Conservation (phyloP, 176 grass and related monocot genomes). For the Aegilops bicornis region DNA sequence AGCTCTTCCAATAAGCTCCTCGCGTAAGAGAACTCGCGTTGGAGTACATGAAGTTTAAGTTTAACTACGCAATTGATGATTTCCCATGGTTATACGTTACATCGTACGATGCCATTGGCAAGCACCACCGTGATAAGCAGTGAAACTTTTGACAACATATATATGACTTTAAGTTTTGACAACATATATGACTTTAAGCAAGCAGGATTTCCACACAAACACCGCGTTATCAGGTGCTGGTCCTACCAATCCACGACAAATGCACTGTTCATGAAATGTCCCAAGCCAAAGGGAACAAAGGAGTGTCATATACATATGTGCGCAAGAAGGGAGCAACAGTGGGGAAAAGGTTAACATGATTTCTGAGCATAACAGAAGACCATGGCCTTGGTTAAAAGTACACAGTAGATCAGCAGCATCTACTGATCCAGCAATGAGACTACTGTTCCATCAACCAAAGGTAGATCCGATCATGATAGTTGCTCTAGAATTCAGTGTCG, state of each 20-base stretch:
- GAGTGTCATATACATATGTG: background rate
- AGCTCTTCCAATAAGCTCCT: no score
- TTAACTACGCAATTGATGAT: no score
- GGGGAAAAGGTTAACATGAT: background rate
- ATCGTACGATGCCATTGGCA: background rate
- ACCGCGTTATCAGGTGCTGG: background rate
- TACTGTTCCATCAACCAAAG: background rate
- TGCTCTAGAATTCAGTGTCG: slow-evolving; percentile 88
- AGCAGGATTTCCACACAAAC: background rate
- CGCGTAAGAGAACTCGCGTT: no score
- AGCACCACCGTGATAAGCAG: background rate
- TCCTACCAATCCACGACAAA: background rate
- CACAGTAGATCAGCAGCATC: slow-evolving; percentile 2
- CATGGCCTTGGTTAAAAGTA: slow-evolving; percentile 12
- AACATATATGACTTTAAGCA: background rate
- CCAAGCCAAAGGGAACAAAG: background rate
- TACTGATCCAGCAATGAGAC: slow-evolving; percentile 3
- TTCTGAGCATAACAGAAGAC: slow-evolving; percentile 14
- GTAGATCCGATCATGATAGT: slow-evolving; percentile 10
- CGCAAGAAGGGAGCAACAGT: background rate
- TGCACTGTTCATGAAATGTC: background rate
- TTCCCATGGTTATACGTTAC: no score
- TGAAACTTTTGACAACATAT: background rate
- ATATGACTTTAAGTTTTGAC: background rate
- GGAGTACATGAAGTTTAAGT: no score